Conservation (phyloP, 345 rosid genomes). For the Turritis glabra region DNA sequence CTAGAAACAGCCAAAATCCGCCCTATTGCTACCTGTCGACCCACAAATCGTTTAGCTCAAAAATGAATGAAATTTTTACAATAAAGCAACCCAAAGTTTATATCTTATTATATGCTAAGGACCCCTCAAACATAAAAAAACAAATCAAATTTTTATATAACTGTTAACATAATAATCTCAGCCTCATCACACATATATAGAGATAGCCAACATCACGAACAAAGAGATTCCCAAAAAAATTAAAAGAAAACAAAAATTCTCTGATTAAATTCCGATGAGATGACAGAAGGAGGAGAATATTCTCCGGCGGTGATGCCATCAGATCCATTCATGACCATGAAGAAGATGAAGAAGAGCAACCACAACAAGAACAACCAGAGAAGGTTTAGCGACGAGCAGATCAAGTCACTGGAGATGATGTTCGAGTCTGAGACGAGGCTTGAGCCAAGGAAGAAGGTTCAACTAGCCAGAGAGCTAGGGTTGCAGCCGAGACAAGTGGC, state of each 20-base stretch:
- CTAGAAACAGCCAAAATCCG: slow-evolving; percentile 40
- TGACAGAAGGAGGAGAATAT: slow-evolving; percentile 51
- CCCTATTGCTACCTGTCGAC: slow-evolving; percentile 41
- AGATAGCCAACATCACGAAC: slow-evolving; percentile 29
- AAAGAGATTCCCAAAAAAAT: slow-evolving; percentile 24
- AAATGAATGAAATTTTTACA: slow-evolving; percentile 1
- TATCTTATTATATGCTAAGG: slow-evolving; percentile 19
- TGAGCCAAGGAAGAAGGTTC: slow-evolving; percentile 72
- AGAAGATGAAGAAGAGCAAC: slow-evolving; percentile 51
- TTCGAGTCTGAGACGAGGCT: slow-evolving; percentile 73
- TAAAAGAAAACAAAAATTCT: not conserved
- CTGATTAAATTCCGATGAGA: slow-evolving; percentile 23
- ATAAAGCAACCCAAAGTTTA: slow-evolving; percentile 28
- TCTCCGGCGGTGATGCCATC: slow-evolving; percentile 34
- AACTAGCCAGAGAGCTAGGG: slow-evolving; percentile 72
- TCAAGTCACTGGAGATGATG: slow-evolving; percentile 65
- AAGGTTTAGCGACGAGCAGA: slow-evolving; percentile 86
- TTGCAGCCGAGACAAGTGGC: slow-evolving; percentile 90
- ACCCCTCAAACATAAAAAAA: not conserved
- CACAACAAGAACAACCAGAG: slow-evolving; percentile 55
- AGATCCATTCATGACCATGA: slow-evolving; percentile 38
- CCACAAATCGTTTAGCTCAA: slow-evolving; percentile 27
- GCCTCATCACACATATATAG: slow-evolving; percentile 31
- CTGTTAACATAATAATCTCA: slow-evolving; percentile 22
- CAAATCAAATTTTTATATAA: slow-evolving; percentile 2